phyloP scores from a whole-genome alignment of 768 basidiomycete species.

The Panellus pusillus region DNA sequence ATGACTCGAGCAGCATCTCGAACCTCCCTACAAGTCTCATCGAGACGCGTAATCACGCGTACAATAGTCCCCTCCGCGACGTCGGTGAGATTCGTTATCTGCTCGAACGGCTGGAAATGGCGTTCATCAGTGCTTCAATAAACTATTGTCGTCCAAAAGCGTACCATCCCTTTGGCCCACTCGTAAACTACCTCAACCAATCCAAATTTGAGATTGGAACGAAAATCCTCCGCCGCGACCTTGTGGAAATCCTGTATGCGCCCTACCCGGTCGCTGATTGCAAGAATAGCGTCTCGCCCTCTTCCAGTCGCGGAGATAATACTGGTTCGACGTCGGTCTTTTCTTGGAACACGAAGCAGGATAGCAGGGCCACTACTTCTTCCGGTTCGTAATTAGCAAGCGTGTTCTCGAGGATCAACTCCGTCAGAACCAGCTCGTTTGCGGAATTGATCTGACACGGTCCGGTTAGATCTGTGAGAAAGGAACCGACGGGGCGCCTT shows the following conservation, averaged over 20 bases:
- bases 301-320: conserved; percentile 75
- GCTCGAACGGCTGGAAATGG: conserved; percentile 79
- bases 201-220: conserved; percentile 82
- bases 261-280: conserved; percentile 77
- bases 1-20: conserved; percentile 96
- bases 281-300: conserved; percentile 73
- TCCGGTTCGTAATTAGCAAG: conserved; percentile 89
- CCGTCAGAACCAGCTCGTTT: conserved; percentile 95
- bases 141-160: conserved; percentile 23
- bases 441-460: conserved; percentile 87
- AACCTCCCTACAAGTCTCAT: conserved; percentile 97
- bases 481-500: conserved; percentile 14
- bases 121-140: not conserved
- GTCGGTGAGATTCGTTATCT: conserved; percentile 91
- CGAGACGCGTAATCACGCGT: conserved; percentile 90
- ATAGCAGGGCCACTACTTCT: conserved; percentile 94
- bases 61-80: conserved; percentile 97
- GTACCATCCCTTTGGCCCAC: conserved; percentile 98
- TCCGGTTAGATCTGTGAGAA: conserved; percentile 1
- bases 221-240: conserved; percentile 78
- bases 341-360: conserved; percentile 98
- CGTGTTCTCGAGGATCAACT: conserved; percentile 95
- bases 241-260: conserved; percentile 78
- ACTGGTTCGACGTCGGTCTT: conserved; percentile 90
- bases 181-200: conserved; percentile 97